Conservation (phyloP, 306 rosid species). For the Malus orientalis region DNA sequence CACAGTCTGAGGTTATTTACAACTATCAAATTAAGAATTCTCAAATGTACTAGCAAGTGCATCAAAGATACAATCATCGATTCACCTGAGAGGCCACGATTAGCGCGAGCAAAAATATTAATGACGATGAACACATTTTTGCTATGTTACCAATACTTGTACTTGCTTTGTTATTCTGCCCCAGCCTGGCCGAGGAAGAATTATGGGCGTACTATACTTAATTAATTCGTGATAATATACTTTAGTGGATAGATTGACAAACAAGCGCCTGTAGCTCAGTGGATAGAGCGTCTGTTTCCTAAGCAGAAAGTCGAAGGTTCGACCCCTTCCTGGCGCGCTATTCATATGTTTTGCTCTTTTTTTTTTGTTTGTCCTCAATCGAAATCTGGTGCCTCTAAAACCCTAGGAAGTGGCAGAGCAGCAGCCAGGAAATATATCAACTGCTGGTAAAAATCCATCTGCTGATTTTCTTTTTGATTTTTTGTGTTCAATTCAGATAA, state of each 20-base stretch:
- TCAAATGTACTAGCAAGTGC: background rate
- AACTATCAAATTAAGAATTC: background rate
- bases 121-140: too few species aligned
- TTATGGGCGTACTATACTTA: too few species aligned
- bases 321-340: slow-evolving; percentile 25
- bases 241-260: rapidly evolving
- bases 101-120: too few species aligned
- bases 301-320: slow-evolving; percentile 27
- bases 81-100: too few species aligned
- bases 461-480: background rate
- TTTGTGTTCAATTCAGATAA: background rate
- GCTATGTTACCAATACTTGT: too few species aligned
- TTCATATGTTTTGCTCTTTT: background rate
- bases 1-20: background rate
- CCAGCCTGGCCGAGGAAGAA: too few species aligned
- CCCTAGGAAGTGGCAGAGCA: background rate
- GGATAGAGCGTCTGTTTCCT: slow-evolving; percentile 19
- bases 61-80: too few species aligned
- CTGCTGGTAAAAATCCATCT: background rate
- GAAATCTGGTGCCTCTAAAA: background rate
- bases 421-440: background rate
- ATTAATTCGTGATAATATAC: too few species aligned
- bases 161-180: too few species aligned
- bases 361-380: background rate
- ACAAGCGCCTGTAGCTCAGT: slow-evolving; percentile 19